Evolutionary conservation across 495 filamentous ascomycete genomes (phyloP).

Genomic region (Penicillium arizonense): DNA sequence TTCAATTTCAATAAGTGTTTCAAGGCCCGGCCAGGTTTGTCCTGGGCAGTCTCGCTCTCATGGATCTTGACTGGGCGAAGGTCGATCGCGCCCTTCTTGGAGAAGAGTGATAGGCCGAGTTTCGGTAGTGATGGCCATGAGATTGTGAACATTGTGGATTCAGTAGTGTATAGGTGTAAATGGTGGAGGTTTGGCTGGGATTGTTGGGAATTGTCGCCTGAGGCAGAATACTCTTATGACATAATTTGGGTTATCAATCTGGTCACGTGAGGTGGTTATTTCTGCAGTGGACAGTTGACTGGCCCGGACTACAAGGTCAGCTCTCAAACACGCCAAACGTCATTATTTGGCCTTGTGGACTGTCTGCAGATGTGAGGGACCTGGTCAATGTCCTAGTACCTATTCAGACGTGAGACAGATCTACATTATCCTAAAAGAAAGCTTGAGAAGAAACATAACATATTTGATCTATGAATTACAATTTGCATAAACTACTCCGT

Average conservation of each 20-base stretch:
- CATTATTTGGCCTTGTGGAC: too few species aligned
- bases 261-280: slow-evolving; percentile 7
- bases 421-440: background rate
- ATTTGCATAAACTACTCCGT: background rate
- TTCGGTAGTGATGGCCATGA: slow-evolving; percentile 22
- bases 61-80: slow-evolving; percentile 69
- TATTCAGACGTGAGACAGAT: background rate
- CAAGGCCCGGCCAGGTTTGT: slow-evolving; percentile 76
- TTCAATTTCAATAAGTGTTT: slow-evolving; percentile 90
- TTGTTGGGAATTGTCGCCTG: slow-evolving; percentile 24
- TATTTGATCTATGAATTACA: background rate
- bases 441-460: background rate
- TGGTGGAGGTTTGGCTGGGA: slow-evolving; percentile 1
- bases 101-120: slow-evolving; percentile 16
- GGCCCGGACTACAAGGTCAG: too few species aligned
- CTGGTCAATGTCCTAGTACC: too few species aligned
- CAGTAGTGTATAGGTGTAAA: background rate
- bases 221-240: slow-evolving; percentile 14
- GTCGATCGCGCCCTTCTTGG: slow-evolving; percentile 47
- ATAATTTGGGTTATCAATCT: slow-evolving; percentile 15
- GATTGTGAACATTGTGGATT: slow-evolving; percentile 30
- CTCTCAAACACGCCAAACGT: too few species aligned
- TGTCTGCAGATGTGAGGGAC: too few species aligned
- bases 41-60: slow-evolving; percentile 73
- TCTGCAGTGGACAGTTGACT: too few species aligned